Evolutionary conservation across 306 rosid species (phyloP), one percentile per base, ranked within the genome.

Genomic region (Alnus rubra): DNA sequence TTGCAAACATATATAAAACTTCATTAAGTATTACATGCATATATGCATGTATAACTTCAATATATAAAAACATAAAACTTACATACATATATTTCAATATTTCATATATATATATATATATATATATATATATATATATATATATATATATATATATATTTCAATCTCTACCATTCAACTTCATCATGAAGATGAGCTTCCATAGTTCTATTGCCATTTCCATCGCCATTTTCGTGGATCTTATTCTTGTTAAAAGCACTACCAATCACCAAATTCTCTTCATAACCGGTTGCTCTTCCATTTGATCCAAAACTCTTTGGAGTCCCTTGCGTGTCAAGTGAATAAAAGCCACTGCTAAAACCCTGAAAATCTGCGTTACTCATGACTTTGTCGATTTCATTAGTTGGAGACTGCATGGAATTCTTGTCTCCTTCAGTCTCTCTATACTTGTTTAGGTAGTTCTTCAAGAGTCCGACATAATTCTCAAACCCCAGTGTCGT

Each of bases 401-500:
- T 23, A 23, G 28, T 23, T 23, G 28, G 28, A 23, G 28, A 23
- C 28, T 23, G 28, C 28, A 23, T 23, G 28, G 28, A 23, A 23
- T 23, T 23, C 28, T 23, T 23, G 28, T 23, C 28, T 30, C 90
- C 97, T 70, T 91, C 97, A 0, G 82, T 93, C 76, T 93, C 98
- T 58, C 97, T 91, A 51, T 87, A 91, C 67, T 82, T 91, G 81
- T 84, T 86, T 76, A 93, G 93, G 65, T 93, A 93, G 2, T 52
- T 76, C 84, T 91, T 93, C 87, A 93, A 80, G 69, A 93, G 92
- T 47, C 86, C 88, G 9, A 91, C 98, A 51, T 93, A 91, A 30
- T 89, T 93, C 53, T 93, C 94, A 69, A 93, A 93, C 1, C 98
- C 98, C 4, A 93, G 83, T 14, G 94, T 89, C 9, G 94, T 91